Conservation (phyloP, 23 red algal genomes). For the Cyanidiococcus yangmingshanensis region DNA sequence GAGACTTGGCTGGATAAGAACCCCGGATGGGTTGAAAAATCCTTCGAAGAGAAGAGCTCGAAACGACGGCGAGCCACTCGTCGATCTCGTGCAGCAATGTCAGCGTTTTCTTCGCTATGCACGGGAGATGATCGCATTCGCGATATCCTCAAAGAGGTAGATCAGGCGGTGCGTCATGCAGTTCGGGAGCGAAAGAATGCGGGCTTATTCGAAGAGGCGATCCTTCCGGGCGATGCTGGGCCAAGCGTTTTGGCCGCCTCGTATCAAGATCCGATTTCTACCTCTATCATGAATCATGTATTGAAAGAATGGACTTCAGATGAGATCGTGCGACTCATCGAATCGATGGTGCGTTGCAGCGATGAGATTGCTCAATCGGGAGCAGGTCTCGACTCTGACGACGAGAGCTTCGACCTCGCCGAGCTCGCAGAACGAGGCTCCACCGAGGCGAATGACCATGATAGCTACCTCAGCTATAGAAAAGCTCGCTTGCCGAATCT, state of each 20-base stretch:
- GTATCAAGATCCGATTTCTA: not conserved
- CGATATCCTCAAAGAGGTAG: slow-evolving; percentile 22
- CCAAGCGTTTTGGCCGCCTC: not conserved
- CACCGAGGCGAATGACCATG: not conserved
- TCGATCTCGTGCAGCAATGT: slow-evolving; percentile 44
- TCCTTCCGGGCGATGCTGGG: not conserved
- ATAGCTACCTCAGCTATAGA: not conserved
- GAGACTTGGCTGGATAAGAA: slow-evolving; percentile 60
- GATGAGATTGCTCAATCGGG: slow-evolving; percentile 41
- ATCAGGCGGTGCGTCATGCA: not conserved
- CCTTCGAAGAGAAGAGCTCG: slow-evolving; percentile 84
- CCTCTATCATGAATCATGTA: not conserved
- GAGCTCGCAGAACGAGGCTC: not conserved
- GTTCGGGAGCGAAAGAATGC: not conserved
- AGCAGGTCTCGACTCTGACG: not conserved
- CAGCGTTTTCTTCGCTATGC: slow-evolving; percentile 60
- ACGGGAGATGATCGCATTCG: not conserved
- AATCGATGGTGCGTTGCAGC: slow-evolving; percentile 54
- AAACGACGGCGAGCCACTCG: slow-evolving; percentile 71
- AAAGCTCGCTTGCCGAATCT: not conserved
- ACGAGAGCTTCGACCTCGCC: not conserved
- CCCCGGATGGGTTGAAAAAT: slow-evolving; percentile 87
- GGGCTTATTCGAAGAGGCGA: slow-evolving; percentile 1
- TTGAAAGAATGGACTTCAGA: slow-evolving; percentile 54
- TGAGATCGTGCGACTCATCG: slow-evolving; percentile 69